Percentiles rank a stretch among this genome's conserved stretches.
Evolutionary conservation across 2,329 filamentous ascomycete genomes (phyloP).

Genomic region (Tolypocladium capitatum): DNA sequence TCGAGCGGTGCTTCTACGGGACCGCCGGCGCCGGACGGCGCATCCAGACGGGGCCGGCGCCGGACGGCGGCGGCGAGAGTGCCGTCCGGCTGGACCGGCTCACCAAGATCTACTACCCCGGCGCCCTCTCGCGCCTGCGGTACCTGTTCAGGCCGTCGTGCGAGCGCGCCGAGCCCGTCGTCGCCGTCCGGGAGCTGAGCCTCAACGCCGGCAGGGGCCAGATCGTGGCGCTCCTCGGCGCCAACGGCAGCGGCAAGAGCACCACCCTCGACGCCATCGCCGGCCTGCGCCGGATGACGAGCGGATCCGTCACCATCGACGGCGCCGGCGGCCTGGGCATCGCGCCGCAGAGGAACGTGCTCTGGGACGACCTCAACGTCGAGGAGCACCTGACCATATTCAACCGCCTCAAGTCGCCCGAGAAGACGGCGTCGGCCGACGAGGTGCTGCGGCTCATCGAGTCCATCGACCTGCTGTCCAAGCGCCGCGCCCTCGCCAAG

Average conservation of each 20-base stretch:
- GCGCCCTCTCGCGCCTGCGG: slow-evolving; percentile 42
- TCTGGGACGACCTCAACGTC: slow-evolving; percentile 82
- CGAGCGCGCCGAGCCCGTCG: slow-evolving; percentile 44
- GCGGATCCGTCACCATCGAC: slow-evolving; percentile 64
- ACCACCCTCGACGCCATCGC: slow-evolving; percentile 83
- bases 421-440: slow-evolving; percentile 38
- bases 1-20: slow-evolving; percentile 65
- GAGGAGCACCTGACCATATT: slow-evolving; percentile 76
- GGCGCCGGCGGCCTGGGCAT: slow-evolving; percentile 70
- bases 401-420: slow-evolving; percentile 62
- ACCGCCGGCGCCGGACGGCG: slow-evolving; percentile 52
- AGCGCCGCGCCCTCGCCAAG: slow-evolving; percentile 56
- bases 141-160: slow-evolving; percentile 20
- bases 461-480: slow-evolving; percentile 62
- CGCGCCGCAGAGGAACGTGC: slow-evolving; percentile 85
- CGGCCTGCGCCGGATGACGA: slow-evolving; percentile 64
- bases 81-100: slow-evolving; percentile 62
- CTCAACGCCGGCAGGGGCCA: slow-evolving; percentile 63
- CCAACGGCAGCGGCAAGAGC: slow-evolving; percentile 83
- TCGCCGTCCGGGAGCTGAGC: slow-evolving; percentile 65
- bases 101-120: slow-evolving; percentile 65
- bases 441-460: slow-evolving; percentile 51
- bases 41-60: slow-evolving; percentile 24
- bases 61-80: slow-evolving; percentile 17
- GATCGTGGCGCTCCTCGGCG: slow-evolving; percentile 74